Base-by-base conservation (phyloP, 2,329 filamentous ascomycete genomes). In the Fusarium chaquense region DNA sequence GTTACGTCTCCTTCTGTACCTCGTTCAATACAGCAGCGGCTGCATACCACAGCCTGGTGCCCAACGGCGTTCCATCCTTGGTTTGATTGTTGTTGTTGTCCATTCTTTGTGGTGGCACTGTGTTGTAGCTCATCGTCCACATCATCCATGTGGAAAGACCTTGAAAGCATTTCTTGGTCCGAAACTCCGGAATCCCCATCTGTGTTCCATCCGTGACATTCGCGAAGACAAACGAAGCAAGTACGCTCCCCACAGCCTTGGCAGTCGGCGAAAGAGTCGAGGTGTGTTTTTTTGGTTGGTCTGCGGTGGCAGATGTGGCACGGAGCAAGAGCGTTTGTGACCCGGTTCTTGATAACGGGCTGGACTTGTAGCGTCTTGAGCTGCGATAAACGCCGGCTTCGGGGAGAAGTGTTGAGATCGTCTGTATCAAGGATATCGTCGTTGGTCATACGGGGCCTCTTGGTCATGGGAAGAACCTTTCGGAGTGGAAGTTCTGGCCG, bases 281-380 rank as follows among this genome's bases (percentile, higher is more conserved):
- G 83, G 59, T 92, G 89, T 8, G 84, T 84, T 75, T 87, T 90
- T 70, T 88, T 88, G 54, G 84, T 89, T 2, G 90, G 90, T 56
- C 86, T 85, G 43, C 89, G 86, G 72, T 86, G 86, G 82, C 90
- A 93, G 67, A 91, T 87, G 79, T 92, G 88, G 76, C 90, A 93
- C 0, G 89, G 85, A 40, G 79, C 81, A 6, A 79, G 69, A 5
- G 76, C 62, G 30, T 65, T 57, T 41, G 61, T 73, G 24, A 66
- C 36, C 40, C 58, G 53, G 15, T 60, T 49, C 18, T 44, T 71
- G 13, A 55, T 62, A 12, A 52, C 38, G 12, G 73, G 54, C 47
- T 73, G 74, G 28, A 64, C 63, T 28, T 72, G 75, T 9, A 71
- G 55, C 26, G 52, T 45, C 58, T 58, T 75, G 20, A 75, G 64